Percentiles rank a stretch among this genome's conserved stretches.
phyloP scores from a whole-genome alignment of 768 basidiomycete genomes.

The Mycena amicta region DNA sequence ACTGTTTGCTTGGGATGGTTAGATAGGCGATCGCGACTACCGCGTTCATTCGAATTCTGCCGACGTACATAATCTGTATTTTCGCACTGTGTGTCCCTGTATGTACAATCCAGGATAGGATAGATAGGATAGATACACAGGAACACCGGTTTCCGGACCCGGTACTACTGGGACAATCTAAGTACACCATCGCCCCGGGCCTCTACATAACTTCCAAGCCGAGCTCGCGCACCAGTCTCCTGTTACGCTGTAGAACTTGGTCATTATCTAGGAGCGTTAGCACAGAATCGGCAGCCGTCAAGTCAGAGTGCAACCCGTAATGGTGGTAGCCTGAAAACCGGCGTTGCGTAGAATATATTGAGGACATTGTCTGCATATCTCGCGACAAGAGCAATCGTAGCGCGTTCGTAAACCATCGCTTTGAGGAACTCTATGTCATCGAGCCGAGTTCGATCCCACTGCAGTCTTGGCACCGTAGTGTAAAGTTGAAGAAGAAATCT shows the following conservation, averaged over 20 bases:
- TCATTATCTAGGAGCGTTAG: neutral
- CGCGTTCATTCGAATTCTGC: too few species aligned
- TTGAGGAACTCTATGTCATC: neutral
- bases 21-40: too few species aligned
- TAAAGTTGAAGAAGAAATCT: neutral
- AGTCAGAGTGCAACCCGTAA: neutral
- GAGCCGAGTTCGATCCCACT: neutral
- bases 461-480: neutral
- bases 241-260: constrained; percentile 2
- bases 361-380: constrained; percentile 10
- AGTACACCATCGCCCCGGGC: constrained; percentile 1
- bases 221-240: neutral
- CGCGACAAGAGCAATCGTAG: constrained; percentile 2
- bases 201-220: neutral
- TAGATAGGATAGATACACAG: constrained; percentile 1
- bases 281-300: neutral
- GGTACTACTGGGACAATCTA: neutral
- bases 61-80: too few species aligned
- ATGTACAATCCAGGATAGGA: too few species aligned
- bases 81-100: too few species aligned
- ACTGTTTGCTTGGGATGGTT: too few species aligned
- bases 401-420: neutral
- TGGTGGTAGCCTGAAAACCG: neutral
- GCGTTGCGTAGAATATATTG: constrained; percentile 1
- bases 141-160: constrained; percentile 8